Evolutionary conservation across 1,284 basidiomycete species (phyloP).

Genomic region (Coniferiporia sulphurascens): DNA sequence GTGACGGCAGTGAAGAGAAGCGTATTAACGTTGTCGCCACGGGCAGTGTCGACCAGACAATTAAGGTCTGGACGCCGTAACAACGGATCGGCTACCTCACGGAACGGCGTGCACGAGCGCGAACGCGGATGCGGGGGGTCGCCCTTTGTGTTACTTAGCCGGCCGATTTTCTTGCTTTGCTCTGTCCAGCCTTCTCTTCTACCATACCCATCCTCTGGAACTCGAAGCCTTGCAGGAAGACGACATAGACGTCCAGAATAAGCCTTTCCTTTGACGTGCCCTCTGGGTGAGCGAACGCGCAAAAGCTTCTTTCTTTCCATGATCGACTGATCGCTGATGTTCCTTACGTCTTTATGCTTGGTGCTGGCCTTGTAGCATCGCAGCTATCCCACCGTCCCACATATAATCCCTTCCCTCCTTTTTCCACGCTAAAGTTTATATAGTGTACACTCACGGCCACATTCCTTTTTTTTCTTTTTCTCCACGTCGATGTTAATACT

Average conservation of each 20-base stretch:
- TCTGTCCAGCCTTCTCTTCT: conserved; percentile 3
- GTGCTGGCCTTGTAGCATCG: not conserved
- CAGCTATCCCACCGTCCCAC: not conserved
- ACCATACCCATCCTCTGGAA: conserved; percentile 13
- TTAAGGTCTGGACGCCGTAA: conserved; percentile 26
- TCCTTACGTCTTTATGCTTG: not conserved
- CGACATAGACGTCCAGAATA: conserved; percentile 3
- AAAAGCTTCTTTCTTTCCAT: not conserved
- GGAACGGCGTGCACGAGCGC: not conserved
- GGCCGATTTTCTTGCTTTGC: conserved; percentile 4
- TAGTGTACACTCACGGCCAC: conserved; percentile 11
- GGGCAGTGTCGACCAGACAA: conserved; percentile 56
- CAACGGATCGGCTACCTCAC: not conserved
- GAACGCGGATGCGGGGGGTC: not conserved
- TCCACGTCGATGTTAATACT: not conserved
- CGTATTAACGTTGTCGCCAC: conserved; percentile 65
- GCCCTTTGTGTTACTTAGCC: not conserved
- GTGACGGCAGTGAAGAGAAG: conserved; percentile 31
- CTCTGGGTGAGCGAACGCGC: conserved; percentile 1
- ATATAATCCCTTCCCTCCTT: not conserved
- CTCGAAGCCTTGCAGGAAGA: conserved; percentile 10
- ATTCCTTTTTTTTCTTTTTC: conserved; percentile 5
- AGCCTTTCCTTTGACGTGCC: conserved; percentile 12
- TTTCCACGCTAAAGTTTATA: conserved; percentile 1
- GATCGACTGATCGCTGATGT: conserved; percentile 8